These are phyloP conservation scores for Lyophyllum shimeji DNA, from an alignment of 768 basidiomycete species.

Conservation along the genomic window DNA sequence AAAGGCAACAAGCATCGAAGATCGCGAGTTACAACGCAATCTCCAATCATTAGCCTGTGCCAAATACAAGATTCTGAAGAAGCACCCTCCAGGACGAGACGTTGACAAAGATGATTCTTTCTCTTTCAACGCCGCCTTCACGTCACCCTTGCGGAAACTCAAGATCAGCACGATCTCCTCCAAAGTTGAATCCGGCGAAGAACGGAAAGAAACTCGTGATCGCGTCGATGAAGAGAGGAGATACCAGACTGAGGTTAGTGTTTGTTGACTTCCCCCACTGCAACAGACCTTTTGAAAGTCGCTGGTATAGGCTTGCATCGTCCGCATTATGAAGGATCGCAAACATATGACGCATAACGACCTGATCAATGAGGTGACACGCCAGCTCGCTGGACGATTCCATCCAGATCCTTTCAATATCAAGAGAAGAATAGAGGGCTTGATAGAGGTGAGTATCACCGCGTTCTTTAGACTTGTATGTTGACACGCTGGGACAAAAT, in stretches of 20 bases:
- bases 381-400: conserved; percentile 83
- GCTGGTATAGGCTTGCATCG: conserved; percentile 83
- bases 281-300: neutral
- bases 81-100: conserved; percentile 87
- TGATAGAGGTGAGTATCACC: conserved; percentile 79
- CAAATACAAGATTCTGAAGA: conserved; percentile 89
- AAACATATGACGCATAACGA: conserved; percentile 89
- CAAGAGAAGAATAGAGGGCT: conserved; percentile 89
- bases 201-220: conserved; percentile 87
- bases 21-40: conserved; percentile 83
- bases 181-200: conserved; percentile 83
- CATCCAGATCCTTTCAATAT: conserved; percentile 81
- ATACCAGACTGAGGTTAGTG: conserved; percentile 80
- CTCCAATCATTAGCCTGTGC: conserved; percentile 95
- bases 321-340: conserved; percentile 95
- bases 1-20: conserved; percentile 68
- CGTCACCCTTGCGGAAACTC: conserved; percentile 81
- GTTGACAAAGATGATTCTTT: conserved; percentile 76
- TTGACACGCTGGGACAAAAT: neutral
- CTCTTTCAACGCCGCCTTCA: conserved; percentile 85
- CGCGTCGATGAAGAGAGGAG: conserved; percentile 90
- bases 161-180: conserved; percentile 90
- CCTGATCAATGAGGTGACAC: conserved; percentile 86
- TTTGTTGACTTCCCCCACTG: conserved; percentile 18
- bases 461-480: neutral